Evolutionary conservation across 306 rosid species (phyloP).

Genomic region (Heteromeles arbutifolia): DNA sequence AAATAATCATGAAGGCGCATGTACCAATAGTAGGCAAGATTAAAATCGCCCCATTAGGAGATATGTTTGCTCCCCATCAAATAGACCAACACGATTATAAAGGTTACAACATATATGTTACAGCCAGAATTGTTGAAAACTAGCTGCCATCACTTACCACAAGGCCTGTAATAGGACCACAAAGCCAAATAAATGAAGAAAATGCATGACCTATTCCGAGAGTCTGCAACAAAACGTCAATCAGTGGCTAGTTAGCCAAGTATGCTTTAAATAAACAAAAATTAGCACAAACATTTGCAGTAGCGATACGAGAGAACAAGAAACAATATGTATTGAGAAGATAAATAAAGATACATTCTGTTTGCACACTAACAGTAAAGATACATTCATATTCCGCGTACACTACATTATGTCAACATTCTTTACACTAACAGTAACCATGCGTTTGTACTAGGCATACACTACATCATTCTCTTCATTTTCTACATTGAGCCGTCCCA

Average conservation of each 20-base stretch:
- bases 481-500: not conserved
- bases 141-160: constrained; percentile 58
- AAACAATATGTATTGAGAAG: not conserved
- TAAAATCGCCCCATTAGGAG: not conserved
- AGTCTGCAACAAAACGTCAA: constrained; percentile 59
- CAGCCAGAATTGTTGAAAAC: not conserved
- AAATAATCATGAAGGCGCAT: not conserved
- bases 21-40: not conserved
- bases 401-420: not conserved
- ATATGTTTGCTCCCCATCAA: not conserved
- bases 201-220: constrained; percentile 95
- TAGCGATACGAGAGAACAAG: not conserved
- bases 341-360: not conserved
- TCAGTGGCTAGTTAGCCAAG: constrained; percentile 11
- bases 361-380: not conserved
- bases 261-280: constrained; percentile 1
- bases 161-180: constrained; percentile 99
- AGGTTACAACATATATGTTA: not conserved
- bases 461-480: not conserved
- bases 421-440: not conserved
- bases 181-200: constrained; percentile 98
- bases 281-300: too few species aligned
- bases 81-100: not conserved
- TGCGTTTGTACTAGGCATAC: not conserved
- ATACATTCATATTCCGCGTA: not conserved